Evolutionary conservation across 148 eudicot genomes (phyloP), one percentile per base, ranked within the genome.

Genomic region (Diospyros kaki): DNA sequence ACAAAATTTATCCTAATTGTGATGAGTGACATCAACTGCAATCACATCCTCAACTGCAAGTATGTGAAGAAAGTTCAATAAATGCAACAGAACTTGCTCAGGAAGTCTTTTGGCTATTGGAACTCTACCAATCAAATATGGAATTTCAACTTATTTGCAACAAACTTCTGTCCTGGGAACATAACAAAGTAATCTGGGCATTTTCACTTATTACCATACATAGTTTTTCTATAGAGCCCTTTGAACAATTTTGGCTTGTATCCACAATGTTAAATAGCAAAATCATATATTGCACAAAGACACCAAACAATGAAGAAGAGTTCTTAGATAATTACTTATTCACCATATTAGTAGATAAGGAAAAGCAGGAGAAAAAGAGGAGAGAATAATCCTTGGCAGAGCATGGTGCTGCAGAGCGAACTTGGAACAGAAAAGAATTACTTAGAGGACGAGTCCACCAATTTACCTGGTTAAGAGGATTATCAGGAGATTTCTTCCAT

Each of bases 401-500:
- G 39, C 28, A 28, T 28, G 0, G 28, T 28, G 28, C 28, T 28
- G 28, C 28, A 28, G 28, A 28, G 28, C 28, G 28, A 28, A 28
- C 28, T 28, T 28, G 0, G 0, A 28, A 28, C 28, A 28, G 28
- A 28, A 28, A 28, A 15, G 52, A 52, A 76, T 40, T 28, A 40
- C 59, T 38, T 9, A 18, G 13, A 14, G 59, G 46, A 28, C 28
- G 51, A 52, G 40, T 39, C 42, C 64, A 58, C 4, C 48, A 78
- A 18, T 80, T 79, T 85, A 90, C 97, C 93, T 82, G 90, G 78
- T 94, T 94, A 74, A 92, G 91, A 80, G 98, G 98, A 68, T 94
- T 94, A 79, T 94, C 98, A 0, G 97, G 98, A 78, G 98, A 94
- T 80, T 94, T 94, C 87, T 94, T 94, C 98, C 98, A 94, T 65